A percentile compares a stretch with the other conserved stretches of the same genome.
Evolutionary conservation across 192 early-diverging fungal species (phyloP).

Genomic region (Coemansia sp.): DNA sequence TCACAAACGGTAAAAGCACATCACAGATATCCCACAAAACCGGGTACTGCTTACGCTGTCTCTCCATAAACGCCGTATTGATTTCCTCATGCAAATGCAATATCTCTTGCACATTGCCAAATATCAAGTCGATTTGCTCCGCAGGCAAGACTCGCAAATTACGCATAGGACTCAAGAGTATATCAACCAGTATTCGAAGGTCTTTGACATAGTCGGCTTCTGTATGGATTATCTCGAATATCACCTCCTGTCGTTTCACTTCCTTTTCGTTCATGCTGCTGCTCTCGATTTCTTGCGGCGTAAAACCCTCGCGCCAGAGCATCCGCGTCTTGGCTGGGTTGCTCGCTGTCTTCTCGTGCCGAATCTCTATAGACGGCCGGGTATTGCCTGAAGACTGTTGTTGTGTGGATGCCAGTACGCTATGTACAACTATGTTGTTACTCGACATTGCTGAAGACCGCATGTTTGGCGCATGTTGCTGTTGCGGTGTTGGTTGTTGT

Average conservation of each 20-base stretch:
- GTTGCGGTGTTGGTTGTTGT: constrained; percentile 8
- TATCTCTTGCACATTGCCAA: constrained; percentile 57
- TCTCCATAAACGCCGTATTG: constrained; percentile 56
- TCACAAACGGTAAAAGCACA: constrained; percentile 55
- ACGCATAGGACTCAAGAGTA: constrained; percentile 56
- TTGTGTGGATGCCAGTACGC: background rate
- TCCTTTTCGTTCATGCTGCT: constrained; percentile 66
- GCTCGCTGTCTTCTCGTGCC: constrained; percentile 14
- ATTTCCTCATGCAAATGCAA: constrained; percentile 56
- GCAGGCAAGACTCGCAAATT: constrained; percentile 50
- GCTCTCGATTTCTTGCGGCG: constrained; percentile 59
- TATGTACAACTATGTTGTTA: constrained; percentile 4
- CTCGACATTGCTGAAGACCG: background rate
- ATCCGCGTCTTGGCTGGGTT: constrained; percentile 53
- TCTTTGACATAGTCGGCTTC: constrained; percentile 91
- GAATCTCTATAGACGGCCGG: constrained; percentile 28
- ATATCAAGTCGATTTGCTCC: constrained; percentile 52
- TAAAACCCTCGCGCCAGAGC: constrained; percentile 58
- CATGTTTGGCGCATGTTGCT: constrained; percentile 8
- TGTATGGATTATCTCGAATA: constrained; percentile 88
- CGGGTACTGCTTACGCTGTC: constrained; percentile 58
- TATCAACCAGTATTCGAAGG: constrained; percentile 77
- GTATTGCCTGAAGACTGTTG: background rate
- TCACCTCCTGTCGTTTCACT: constrained; percentile 89
- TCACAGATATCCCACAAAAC: constrained; percentile 57